Base-by-base conservation (phyloP, 1,139 yeast species). In the Pichiaceae sp. region DNA sequence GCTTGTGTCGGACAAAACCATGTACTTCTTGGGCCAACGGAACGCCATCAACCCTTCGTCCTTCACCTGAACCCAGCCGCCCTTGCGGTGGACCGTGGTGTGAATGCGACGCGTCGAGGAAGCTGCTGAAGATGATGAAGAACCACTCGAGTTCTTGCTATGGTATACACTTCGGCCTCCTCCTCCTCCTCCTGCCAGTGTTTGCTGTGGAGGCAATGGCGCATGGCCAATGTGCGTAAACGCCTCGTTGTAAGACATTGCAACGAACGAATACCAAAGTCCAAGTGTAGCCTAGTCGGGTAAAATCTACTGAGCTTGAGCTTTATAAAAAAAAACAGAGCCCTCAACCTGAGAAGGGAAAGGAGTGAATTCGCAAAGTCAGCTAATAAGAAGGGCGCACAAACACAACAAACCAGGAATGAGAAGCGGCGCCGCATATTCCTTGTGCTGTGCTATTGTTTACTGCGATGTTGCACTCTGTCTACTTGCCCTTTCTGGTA, bases 11-110 rank as follows among this genome's bases (percentile, higher is more conserved):
- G 75, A 75, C 37, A 91, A 66, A 11, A 84, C 79, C 64, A 89
- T 66, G 56, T 68, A 89, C 48, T 94, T 73, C 55, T 87, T 87
- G 42, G 89, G 87, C 97, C 97, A 91, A 49, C 95, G 67, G 57
- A 89, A 86, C 12, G 87, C 75, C 45, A 85, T 73, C 27, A 84
- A 60, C 17, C 96, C 95, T 50, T 89, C 97, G 50, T 89, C 97
- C 57, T 86, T 87, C 39, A 86, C 78, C 39, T 85, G 84, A 19
- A 85, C 89, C 95, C 96, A 89, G 0, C 97, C 96, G 39, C 66
- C 68, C 42, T 49, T 55, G 33, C 60, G 49, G 38, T 58, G 53
- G 41, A 53, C 43, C 21, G 56, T 47, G 21, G 57, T 35, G 47
- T 52, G 48, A 41, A 56, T 44, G 12, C 46, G 54, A 46, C 47